These are phyloP conservation scores for Lachancea mirantina DNA, from an alignment of 805 yeast species.

Conservation along the genomic window DNA sequence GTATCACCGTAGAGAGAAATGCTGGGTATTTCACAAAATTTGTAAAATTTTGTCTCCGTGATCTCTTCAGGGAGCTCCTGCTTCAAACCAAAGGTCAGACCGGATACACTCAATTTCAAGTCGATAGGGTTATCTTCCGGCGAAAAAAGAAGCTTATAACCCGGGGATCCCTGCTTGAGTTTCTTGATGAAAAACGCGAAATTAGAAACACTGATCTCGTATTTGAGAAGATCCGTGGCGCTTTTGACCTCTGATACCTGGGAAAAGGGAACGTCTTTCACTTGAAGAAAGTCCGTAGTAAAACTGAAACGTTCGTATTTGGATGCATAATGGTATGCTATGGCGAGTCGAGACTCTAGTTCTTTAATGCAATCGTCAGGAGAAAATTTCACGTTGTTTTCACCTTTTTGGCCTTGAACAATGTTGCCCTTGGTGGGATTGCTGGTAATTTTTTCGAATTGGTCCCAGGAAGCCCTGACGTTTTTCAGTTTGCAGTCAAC, in stretches of 20 bases:
- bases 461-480: conserved; percentile 1
- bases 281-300: conserved; percentile 18
- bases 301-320: conserved; percentile 17
- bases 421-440: neutral
- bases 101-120: conserved; percentile 33
- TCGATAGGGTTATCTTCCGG: conserved; percentile 39
- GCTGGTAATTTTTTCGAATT: neutral
- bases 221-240: conserved; percentile 18
- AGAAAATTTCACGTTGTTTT: neutral
- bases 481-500: conserved; percentile 4
- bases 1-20: conserved; percentile 34
- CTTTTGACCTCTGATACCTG: conserved; percentile 15
- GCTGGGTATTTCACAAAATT: conserved; percentile 33
- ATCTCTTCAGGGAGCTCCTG: conserved; percentile 12
- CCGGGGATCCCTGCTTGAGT: conserved; percentile 35
- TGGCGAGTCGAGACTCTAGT: conserved; percentile 3
- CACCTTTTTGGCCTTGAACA: neutral
- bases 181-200: conserved; percentile 24
- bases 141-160: conserved; percentile 38
- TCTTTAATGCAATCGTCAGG: conserved; percentile 5
- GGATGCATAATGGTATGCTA: conserved; percentile 7
- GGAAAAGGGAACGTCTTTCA: conserved; percentile 21
- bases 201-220: conserved; percentile 20
- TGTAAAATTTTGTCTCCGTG: conserved; percentile 9
- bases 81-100: conserved; percentile 29